These are phyloP conservation scores for Aspergillus chevalieri DNA, from an alignment of 2,329 filamentous ascomycete genomes.

Conservation along the genomic window DNA sequence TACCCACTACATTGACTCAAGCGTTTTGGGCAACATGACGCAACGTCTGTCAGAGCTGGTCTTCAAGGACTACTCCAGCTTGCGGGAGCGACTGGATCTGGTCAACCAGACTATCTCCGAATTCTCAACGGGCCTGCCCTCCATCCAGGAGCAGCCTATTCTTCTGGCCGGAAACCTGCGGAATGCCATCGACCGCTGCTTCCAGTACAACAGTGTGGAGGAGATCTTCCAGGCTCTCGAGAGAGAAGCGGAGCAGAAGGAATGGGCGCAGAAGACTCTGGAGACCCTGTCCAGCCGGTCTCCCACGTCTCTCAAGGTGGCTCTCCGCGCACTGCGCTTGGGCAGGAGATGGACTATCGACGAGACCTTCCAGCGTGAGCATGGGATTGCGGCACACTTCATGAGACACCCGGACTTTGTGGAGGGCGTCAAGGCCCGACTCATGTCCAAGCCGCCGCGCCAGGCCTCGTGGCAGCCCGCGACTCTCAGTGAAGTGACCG, in stretches of 20 bases:
- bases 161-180: constrained; percentile 64
- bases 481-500: constrained; percentile 60
- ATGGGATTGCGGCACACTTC: constrained; percentile 77
- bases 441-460: constrained; percentile 63
- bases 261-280: constrained; percentile 75
- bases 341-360: constrained; percentile 72
- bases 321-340: constrained; percentile 73
- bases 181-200: constrained; percentile 77
- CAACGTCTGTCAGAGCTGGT: constrained; percentile 79
- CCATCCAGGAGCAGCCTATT: constrained; percentile 54
- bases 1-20: constrained; percentile 94
- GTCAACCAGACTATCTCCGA: constrained; percentile 90
- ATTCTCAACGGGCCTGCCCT: constrained; percentile 76
- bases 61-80: constrained; percentile 69
- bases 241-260: constrained; percentile 48
- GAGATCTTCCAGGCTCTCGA: constrained; percentile 66
- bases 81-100: constrained; percentile 58
- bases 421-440: constrained; percentile 77
- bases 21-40: constrained; percentile 73
- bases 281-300: constrained; percentile 70
- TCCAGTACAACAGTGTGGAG: constrained; percentile 59
- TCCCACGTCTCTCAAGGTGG: constrained; percentile 79
- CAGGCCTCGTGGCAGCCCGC: constrained; percentile 71
- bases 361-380: constrained; percentile 79
- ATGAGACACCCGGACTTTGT: constrained; percentile 89